phyloP scores from a whole-genome alignment of 192 early-diverging fungal genomes.

The Backusella sp. region DNA sequence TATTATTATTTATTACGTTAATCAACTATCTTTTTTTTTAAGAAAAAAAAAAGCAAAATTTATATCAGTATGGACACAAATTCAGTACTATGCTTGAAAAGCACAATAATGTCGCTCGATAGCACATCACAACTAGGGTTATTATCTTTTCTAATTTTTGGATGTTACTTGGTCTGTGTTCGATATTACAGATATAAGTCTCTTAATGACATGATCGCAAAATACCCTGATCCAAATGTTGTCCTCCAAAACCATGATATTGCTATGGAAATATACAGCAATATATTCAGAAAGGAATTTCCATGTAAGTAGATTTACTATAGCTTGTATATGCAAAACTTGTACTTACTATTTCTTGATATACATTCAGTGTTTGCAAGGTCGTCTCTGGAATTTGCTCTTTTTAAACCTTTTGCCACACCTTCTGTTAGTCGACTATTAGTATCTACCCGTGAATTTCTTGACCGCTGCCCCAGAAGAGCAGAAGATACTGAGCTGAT shows the following conservation, averaged over 20 bases:
- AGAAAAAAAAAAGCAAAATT: not conserved
- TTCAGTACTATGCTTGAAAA: not conserved
- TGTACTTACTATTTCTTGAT: not conserved
- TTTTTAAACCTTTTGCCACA: constrained; percentile 44
- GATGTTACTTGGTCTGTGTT: constrained; percentile 30
- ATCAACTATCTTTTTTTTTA: not conserved
- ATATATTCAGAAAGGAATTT: constrained; percentile 31
- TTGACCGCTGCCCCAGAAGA: constrained; percentile 17
- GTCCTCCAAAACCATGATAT: constrained; percentile 29
- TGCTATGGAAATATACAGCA: constrained; percentile 26
- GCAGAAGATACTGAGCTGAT: constrained; percentile 41
- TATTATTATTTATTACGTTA: not conserved
- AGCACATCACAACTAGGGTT: not conserved
- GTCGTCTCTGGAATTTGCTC: constrained; percentile 34
- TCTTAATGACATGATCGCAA: constrained; percentile 28
- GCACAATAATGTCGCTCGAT: not conserved
- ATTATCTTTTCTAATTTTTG: not conserved
- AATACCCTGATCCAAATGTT: constrained; percentile 41
- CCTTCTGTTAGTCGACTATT: constrained; percentile 44
- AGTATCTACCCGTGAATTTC: constrained; percentile 30
- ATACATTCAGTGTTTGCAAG: constrained; percentile 13
- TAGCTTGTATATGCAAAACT: no score
- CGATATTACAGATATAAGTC: constrained; percentile 34
- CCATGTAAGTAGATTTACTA: constrained; percentile 25
- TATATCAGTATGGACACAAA: not conserved